Conservation (phyloP, 345 rosid species). For the Salix purpurea region DNA sequence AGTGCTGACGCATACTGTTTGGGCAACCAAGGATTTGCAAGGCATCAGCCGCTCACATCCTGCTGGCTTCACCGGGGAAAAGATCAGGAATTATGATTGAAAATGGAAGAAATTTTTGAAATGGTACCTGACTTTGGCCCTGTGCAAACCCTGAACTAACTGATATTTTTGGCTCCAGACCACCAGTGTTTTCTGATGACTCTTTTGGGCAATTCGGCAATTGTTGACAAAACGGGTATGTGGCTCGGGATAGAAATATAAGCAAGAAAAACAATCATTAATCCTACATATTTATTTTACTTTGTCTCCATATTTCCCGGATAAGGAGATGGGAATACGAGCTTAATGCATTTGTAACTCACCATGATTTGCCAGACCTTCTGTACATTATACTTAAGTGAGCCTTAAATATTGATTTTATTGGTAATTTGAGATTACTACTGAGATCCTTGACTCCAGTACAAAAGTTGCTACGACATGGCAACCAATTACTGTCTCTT, state of each 20-base stretch:
- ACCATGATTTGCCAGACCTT: background rate
- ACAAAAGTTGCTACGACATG: no score
- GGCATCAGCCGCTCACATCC: background rate
- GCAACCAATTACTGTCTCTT: no score
- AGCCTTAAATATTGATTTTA: background rate
- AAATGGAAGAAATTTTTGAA: background rate
- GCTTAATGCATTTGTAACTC: background rate
- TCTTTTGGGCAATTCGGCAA: background rate
- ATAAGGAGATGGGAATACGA: background rate
- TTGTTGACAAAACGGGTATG: background rate
- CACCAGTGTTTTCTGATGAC: background rate
- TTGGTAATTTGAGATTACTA: background rate
- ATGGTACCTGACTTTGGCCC: background rate
- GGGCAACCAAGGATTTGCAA: background rate
- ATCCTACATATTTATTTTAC: background rate
- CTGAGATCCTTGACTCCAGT: no score
- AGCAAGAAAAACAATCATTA: background rate
- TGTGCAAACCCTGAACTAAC: background rate
- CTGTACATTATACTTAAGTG: background rate
- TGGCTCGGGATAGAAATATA: background rate
- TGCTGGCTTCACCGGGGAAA: background rate
- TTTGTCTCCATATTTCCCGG: background rate
- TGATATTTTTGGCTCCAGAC: background rate
- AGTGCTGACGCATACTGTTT: background rate
- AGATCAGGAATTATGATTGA: background rate